A percentile compares a stretch with the other conserved stretches of the same genome.
Conservation (phyloP, 495 filamentous ascomycete species). For the Hypoxylon rickii region DNA sequence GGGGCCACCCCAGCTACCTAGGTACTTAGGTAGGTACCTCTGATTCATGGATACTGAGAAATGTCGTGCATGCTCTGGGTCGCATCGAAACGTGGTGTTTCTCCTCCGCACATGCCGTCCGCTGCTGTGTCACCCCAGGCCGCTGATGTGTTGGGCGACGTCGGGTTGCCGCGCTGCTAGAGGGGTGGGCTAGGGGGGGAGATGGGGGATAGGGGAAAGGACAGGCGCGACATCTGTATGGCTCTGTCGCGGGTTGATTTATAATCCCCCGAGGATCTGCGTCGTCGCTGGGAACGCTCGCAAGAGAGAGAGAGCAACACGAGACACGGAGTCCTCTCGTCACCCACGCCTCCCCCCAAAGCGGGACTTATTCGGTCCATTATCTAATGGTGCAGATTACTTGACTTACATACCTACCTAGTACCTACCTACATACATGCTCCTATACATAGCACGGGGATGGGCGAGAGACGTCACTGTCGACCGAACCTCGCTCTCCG, state of each 20-base stretch:
- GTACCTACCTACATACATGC: too few relatives aligned
- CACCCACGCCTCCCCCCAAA: not conserved
- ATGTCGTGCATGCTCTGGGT: slow-evolving; percentile 24
- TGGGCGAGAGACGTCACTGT: too few relatives aligned
- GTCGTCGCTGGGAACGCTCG: too few relatives aligned
- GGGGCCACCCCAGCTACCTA: not conserved
- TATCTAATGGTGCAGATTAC: slow-evolving; percentile 3
- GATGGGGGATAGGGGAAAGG: not conserved
- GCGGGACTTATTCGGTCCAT: slow-evolving; percentile 2
- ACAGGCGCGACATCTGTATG: not conserved
- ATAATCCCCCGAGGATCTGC: too few relatives aligned
- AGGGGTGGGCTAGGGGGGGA: not conserved
- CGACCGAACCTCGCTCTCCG: too few relatives aligned
- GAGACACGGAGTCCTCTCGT: not conserved
- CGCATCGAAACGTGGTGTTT: slow-evolving; percentile 37
- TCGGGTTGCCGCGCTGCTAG: not conserved
- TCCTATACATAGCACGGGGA: too few relatives aligned
- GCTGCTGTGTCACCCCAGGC: slow-evolving; percentile 20
- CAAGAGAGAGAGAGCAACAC: not conserved
- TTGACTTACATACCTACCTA: too few relatives aligned
- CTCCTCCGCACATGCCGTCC: slow-evolving; percentile 22
- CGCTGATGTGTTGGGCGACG: not conserved
- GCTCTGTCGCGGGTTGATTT: not conserved
- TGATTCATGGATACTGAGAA: slow-evolving; percentile 13
- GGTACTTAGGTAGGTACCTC: not conserved